Evolutionary conservation across 768 basidiomycete species (phyloP), one percentile per base, ranked within the genome.

Genomic region (Saitozyma sp.): DNA sequence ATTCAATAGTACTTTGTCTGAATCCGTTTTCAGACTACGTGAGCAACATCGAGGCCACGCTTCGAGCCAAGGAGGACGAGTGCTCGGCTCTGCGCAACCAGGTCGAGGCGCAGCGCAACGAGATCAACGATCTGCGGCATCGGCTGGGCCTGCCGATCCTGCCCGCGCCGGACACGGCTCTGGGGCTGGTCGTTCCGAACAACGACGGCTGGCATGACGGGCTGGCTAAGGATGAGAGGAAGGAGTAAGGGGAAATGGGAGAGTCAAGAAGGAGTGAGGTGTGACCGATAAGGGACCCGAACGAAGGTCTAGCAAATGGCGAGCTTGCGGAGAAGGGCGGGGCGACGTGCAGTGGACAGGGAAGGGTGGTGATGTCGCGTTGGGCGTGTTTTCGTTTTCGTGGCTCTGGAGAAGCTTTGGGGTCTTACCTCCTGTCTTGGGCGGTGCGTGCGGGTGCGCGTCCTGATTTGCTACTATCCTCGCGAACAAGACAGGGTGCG

Each of bases 11-110:
- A 39, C 40, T 7, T 10, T 7, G 19, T 17, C 48, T 19, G 6
- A 16, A n/a, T 56, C 62, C 46, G 54, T 20, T 10, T 14, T 13
- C 52, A 75, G 74, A 75, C 45, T 75, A 75, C 45, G 71, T 75
- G 6, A 48, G 39, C 29, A 66, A 43, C 6, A 62, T 76, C 38
- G 74, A 73, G 55, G 49, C 17, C 6, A 38, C 55, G 4, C 13
- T 70, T 6, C 58, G 62, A 13, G 39, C 16, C 9, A 29, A 46
- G 50, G 64, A 71, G 10, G 67, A 76, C 4, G 66, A 71, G 60
- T 55, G 69, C 11, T 5, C 50, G 10, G n/a, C 20, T 3, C 51
- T 72, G 1, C 49, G 48, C 16, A 19, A 48, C 6, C 67, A 69
- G 40, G 7, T 64, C 19, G 61, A 68, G 1, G 56, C 62, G 6